A percentile compares a stretch with the other conserved stretches of the same genome.
phyloP scores from a whole-genome alignment of 306 rosid species.

The barrel medic (Medicago truncatula) region MtrunA17r5.0-ANR NC_053046.1:19165501-19166000 shows the following conservation, averaged over 20 bases:
- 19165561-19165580: conserved; percentile 76
- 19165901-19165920: conserved; percentile 59
- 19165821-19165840: conserved; percentile 65
- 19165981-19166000: conserved; percentile 75
- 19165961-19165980: conserved; percentile 69
- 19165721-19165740: conserved; percentile 47
- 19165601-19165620: conserved; percentile 56
- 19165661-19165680: conserved; percentile 73
- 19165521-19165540: conserved; percentile 57
- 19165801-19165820: conserved; percentile 63
- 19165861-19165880: conserved; percentile 61
- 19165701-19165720: conserved; percentile 67
- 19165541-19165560: conserved; percentile 78
- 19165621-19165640: conserved; percentile 61
- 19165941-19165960: conserved; percentile 63
- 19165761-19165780: conserved; percentile 79
- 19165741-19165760: conserved; percentile 48
- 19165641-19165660: conserved; percentile 64
- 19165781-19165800: conserved; percentile 78
- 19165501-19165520: conserved; percentile 59
- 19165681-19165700: conserved; percentile 73
- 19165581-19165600: conserved; percentile 71
- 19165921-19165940: conserved; percentile 64
- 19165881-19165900: conserved; percentile 73
- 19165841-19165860: conserved; percentile 49